phyloP scores from a whole-genome alignment of 2,329 filamentous ascomycete genomes.

The Hymenotorrendiella dingleyae region DNA sequence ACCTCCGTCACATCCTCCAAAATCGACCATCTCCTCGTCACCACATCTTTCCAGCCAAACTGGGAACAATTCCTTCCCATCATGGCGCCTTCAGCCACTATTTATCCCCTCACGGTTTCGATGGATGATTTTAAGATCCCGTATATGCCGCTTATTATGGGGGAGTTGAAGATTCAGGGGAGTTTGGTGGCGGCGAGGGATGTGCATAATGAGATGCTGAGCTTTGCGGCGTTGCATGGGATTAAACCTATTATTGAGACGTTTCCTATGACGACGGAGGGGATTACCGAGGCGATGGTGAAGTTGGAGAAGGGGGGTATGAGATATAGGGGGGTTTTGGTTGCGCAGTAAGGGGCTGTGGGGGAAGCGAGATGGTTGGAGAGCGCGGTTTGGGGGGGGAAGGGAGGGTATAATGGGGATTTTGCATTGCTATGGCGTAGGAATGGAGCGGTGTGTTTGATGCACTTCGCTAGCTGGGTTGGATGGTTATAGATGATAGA shows the following conservation, averaged over 20 bases:
- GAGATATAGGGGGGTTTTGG: slow-evolving; percentile 41
- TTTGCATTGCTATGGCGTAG: background rate
- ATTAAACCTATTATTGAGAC: slow-evolving; percentile 53
- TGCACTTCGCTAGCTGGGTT: no score
- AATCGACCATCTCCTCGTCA: slow-evolving; percentile 29
- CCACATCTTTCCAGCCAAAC: slow-evolving; percentile 40
- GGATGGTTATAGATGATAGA: no score
- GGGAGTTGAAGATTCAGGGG: slow-evolving; percentile 27
- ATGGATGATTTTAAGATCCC: slow-evolving; percentile 36
- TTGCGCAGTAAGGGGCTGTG: slow-evolving; percentile 17
- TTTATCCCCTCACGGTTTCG: slow-evolving; percentile 61
- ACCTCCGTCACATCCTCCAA: slow-evolving; percentile 9
- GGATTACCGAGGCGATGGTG: slow-evolving; percentile 45
- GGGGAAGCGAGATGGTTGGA: background rate
- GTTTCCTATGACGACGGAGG: slow-evolving; percentile 48
- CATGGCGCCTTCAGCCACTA: slow-evolving; percentile 50
- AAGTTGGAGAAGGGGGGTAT: slow-evolving; percentile 53
- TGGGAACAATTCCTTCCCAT: slow-evolving; percentile 57
- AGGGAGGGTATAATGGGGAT: no score
- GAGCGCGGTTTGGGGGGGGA: background rate
- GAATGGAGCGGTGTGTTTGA: no score
- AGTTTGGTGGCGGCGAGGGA: slow-evolving; percentile 32
- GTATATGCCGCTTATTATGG: slow-evolving; percentile 24
- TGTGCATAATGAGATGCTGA: slow-evolving; percentile 52
- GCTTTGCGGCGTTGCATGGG: slow-evolving; percentile 52